phyloP scores from a whole-genome alignment of 1,139 yeast species.

The Meyerozyma sp. region DNA sequence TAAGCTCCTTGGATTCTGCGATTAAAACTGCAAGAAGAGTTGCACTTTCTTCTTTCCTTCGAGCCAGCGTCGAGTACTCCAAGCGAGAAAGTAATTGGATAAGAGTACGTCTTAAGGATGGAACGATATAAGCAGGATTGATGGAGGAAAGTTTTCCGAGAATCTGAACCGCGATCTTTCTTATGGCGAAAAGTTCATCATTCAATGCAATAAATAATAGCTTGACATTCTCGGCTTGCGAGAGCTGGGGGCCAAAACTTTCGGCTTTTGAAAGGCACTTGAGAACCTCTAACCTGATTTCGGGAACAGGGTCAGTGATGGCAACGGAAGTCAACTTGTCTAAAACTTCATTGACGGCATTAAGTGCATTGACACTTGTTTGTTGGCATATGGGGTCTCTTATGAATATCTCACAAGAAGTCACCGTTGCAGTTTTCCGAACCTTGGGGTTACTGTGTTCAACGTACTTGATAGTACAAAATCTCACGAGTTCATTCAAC shows the following conservation, averaged over 20 bases:
- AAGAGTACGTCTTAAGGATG: conserved; percentile 80
- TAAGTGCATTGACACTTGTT: conserved; percentile 76
- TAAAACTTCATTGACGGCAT: conserved; percentile 80
- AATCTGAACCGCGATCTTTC: conserved; percentile 73
- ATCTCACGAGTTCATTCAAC: conserved; percentile 80
- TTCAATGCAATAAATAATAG: conserved; percentile 82
- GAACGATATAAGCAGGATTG: conserved; percentile 94
- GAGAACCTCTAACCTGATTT: conserved; percentile 75
- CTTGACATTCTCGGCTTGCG: conserved; percentile 89
- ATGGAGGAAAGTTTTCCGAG: conserved; percentile 80
- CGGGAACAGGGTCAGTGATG: conserved; percentile 85
- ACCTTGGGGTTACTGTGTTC: conserved; percentile 78
- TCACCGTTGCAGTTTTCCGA: conserved; percentile 77
- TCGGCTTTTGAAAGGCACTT: conserved; percentile 58
- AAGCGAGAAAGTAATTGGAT: conserved; percentile 81
- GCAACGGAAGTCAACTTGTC: conserved; percentile 77
- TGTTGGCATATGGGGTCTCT: conserved; percentile 83
- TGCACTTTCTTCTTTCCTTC: conserved; percentile 87
- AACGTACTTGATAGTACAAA: conserved; percentile 73
- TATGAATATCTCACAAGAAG: conserved; percentile 74
- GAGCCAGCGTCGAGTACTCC: conserved; percentile 69
- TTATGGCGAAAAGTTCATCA: conserved; percentile 82
- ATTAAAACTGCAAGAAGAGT: conserved; percentile 68
- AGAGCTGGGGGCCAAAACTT: conserved; percentile 82
- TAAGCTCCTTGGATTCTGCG: conserved; percentile 69